Evolutionary conservation across 1,284 basidiomycete genomes (phyloP).

Genomic region (Ceratobasidium sp.): DNA sequence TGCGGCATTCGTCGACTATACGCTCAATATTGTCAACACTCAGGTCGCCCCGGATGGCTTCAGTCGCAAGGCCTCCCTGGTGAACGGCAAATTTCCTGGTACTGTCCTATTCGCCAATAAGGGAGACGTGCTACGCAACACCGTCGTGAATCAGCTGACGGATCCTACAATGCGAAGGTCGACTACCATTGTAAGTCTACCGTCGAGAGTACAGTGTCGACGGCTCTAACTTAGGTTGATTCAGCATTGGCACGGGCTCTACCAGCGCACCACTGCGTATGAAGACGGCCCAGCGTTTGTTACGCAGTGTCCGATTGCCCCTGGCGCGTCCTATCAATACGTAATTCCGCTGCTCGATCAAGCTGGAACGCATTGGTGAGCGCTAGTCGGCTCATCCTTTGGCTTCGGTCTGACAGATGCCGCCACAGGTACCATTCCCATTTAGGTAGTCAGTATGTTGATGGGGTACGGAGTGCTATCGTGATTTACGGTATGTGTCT

Average conservation of each 20-base stretch:
- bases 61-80: constrained; percentile 57
- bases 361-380: constrained; percentile 63
- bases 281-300: constrained; percentile 55
- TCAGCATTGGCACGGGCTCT: constrained; percentile 58
- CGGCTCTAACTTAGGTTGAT: constrained; percentile 47
- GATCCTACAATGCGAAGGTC: constrained; percentile 58
- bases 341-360: constrained; percentile 58
- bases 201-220: too few relatives aligned
- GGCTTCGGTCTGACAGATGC: not conserved
- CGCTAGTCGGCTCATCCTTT: not conserved
- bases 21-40: constrained; percentile 58
- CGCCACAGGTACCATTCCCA: constrained; percentile 50
- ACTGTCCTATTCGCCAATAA: constrained; percentile 57
- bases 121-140: constrained; percentile 58
- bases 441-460: constrained; percentile 45
- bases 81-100: constrained; percentile 55
- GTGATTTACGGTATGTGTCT: constrained; percentile 55
- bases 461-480: constrained; percentile 50
- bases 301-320: constrained; percentile 68
- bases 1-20: constrained; percentile 38
- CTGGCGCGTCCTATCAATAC: constrained; percentile 65
- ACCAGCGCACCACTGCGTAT: constrained; percentile 55
- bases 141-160: constrained; percentile 57
- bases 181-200: constrained; percentile 58
- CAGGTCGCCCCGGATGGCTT: constrained; percentile 63